Percentiles rank a stretch among this genome's conserved stretches.
Evolutionary conservation across 2,329 filamentous ascomycete genomes (phyloP).

Genomic region (Sarocladium kiliense): DNA sequence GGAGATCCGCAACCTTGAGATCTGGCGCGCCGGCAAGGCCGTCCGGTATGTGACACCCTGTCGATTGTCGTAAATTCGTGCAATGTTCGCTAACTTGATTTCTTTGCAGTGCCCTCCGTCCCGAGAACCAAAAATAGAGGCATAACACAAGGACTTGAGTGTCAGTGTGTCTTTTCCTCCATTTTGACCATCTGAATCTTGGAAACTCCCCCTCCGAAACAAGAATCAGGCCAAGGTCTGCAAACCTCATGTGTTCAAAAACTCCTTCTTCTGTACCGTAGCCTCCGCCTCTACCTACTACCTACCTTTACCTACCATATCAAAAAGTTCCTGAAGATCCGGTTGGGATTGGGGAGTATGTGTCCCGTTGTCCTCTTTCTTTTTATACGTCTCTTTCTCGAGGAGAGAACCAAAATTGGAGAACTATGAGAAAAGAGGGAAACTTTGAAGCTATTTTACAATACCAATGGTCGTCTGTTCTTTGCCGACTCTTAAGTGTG

Average conservation of each 20-base stretch:
- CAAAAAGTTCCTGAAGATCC: conserved; percentile 4
- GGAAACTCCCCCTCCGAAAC: background rate
- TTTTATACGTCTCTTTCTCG: background rate
- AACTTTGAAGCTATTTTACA: conserved; percentile 4
- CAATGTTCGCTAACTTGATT: conserved; percentile 17
- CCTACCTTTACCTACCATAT: background rate
- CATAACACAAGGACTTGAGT: background rate
- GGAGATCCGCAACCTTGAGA: conserved; percentile 96
- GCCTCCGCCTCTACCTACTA: background rate
- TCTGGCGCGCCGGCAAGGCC: conserved; percentile 98
- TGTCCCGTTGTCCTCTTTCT: background rate
- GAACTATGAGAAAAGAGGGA: background rate
- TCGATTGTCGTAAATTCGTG: too few relatives aligned
- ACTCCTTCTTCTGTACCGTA: background rate
- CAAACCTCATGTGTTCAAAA: background rate
- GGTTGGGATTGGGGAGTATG: conserved; percentile 7
- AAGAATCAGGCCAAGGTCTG: background rate
- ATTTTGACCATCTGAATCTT: background rate
- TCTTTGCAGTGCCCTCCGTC: conserved; percentile 61
- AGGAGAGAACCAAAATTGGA: background rate
- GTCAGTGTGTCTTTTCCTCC: background rate
- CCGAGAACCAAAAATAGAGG: conserved; percentile 74
- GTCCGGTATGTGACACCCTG: conserved; percentile 61
- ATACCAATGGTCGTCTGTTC: conserved; percentile 14
- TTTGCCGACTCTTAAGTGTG: background rate